Evolutionary conservation across 176 grass and related monocot genomes (phyloP).

Genomic region (Hordeum vulgare): DNA sequence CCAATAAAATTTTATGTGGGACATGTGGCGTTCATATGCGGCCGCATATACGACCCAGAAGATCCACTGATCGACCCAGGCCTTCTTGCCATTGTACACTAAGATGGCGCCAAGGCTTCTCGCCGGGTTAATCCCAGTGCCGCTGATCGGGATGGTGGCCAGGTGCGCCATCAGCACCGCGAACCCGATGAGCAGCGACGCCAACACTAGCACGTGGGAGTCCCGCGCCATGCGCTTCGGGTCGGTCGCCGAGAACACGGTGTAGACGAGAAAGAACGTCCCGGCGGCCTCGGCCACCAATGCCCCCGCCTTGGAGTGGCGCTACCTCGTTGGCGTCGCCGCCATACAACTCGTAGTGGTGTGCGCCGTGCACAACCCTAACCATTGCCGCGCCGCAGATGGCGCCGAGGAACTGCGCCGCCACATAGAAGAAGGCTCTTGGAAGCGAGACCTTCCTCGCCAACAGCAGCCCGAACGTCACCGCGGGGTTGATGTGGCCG

Average conservation of each 20-base stretch:
- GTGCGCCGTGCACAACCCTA: background rate
- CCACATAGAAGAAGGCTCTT: background rate
- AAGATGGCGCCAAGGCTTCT: background rate
- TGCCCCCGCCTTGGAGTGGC: background rate
- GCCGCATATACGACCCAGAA: no score
- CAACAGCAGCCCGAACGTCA: background rate
- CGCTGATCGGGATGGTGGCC: background rate
- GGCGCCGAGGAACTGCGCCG: constrained; percentile 79
- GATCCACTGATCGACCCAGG: background rate
- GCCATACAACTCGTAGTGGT: background rate
- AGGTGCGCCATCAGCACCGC: background rate
- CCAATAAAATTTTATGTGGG: no score
- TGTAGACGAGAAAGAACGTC: background rate
- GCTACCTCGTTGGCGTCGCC: background rate
- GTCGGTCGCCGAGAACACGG: background rate
- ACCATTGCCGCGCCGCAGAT: constrained; percentile 70
- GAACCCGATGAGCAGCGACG: background rate
- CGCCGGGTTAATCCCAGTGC: background rate
- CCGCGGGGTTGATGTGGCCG: constrained; percentile 32
- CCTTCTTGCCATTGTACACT: background rate
- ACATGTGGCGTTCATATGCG: no score
- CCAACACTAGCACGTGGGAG: background rate
- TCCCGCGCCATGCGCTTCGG: background rate
- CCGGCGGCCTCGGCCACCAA: background rate
- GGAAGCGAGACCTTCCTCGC: background rate